Conservation (phyloP, 176 grass and related monocot species). For the Aegilops umbellulata region DNA sequence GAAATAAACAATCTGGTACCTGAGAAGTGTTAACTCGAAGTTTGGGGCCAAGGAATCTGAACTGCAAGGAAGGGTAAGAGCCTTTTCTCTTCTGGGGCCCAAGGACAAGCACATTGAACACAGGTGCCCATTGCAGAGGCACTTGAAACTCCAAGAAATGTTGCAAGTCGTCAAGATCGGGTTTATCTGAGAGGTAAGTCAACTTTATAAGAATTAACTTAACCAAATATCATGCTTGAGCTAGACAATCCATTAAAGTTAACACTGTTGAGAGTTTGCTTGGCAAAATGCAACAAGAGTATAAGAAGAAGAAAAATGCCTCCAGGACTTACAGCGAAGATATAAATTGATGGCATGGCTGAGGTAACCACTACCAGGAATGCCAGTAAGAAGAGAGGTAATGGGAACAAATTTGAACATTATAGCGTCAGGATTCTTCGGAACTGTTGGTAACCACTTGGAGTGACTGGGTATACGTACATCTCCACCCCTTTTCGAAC, state of each 20-base stretch:
- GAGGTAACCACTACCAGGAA: slow-evolving; percentile 92
- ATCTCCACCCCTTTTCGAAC: slow-evolving; percentile 90
- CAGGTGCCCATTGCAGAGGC: slow-evolving; percentile 82
- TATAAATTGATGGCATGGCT: slow-evolving; percentile 99
- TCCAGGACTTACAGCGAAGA: slow-evolving; percentile 86
- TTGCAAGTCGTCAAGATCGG: slow-evolving; percentile 72
- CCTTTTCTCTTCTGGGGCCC: slow-evolving; percentile 86
- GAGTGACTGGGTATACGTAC: slow-evolving; percentile 56
- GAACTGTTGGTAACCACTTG: slow-evolving; percentile 87
- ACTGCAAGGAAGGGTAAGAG: slow-evolving; percentile 74
- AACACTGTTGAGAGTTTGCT: background rate
- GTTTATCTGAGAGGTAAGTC: slow-evolving; percentile 66
- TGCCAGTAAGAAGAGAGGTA: slow-evolving; percentile 90
- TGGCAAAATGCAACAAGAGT: background rate
- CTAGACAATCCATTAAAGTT: background rate
- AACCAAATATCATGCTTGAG: slow-evolving; percentile 6
- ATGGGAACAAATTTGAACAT: slow-evolving; percentile 92
- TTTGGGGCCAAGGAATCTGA: slow-evolving; percentile 87
- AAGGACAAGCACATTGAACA: slow-evolving; percentile 86
- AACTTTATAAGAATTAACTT: slow-evolving; percentile 2
- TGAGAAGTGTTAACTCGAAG: slow-evolving; percentile 90
- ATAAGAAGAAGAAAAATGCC: background rate
- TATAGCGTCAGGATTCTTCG: slow-evolving; percentile 83
- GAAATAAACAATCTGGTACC: slow-evolving; percentile 44
- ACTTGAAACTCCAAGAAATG: slow-evolving; percentile 99